Evolutionary conservation across 257 asterid genomes (phyloP).

Genomic region (Solanum paucissectum): DNA sequence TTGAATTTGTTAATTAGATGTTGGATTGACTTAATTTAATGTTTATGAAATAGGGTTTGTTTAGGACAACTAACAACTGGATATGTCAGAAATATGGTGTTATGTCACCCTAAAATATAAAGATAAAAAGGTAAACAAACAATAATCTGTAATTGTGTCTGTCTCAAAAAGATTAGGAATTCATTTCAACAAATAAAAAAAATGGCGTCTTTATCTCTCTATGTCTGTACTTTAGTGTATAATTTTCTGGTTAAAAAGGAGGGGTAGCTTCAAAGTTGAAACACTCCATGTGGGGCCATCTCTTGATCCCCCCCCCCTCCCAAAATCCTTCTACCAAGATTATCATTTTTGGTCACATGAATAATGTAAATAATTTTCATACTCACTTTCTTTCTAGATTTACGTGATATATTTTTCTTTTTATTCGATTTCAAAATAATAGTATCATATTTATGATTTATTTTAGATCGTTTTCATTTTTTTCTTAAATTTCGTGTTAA

Average conservation of each 20-base stretch:
- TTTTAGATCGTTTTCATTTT: no score
- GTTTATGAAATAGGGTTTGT: background rate
- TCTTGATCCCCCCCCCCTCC: background rate
- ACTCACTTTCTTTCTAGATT: background rate
- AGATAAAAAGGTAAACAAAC: slow-evolving; percentile 25
- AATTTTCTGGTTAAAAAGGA: background rate
- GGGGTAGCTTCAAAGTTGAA: background rate
- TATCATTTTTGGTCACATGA: background rate
- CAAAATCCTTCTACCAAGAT: background rate
- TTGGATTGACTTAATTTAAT: background rate
- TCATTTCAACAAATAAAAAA: background rate
- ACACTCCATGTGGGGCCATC: background rate
- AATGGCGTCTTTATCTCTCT: background rate
- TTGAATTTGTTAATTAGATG: background rate
- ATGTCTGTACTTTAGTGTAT: background rate
- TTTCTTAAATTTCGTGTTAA: no score
- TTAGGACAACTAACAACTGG: background rate
- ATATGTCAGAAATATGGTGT: slow-evolving; percentile 14
- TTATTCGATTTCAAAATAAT: no score
- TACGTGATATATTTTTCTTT: no score
- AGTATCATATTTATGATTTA: no score
- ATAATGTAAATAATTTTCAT: background rate
- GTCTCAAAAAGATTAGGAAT: background rate
- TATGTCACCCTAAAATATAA: slow-evolving; percentile 3
- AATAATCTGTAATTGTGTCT: background rate